Evolutionary conservation across 257 asterid species (phyloP).

Genomic region (Jasminum sambac): DNA sequence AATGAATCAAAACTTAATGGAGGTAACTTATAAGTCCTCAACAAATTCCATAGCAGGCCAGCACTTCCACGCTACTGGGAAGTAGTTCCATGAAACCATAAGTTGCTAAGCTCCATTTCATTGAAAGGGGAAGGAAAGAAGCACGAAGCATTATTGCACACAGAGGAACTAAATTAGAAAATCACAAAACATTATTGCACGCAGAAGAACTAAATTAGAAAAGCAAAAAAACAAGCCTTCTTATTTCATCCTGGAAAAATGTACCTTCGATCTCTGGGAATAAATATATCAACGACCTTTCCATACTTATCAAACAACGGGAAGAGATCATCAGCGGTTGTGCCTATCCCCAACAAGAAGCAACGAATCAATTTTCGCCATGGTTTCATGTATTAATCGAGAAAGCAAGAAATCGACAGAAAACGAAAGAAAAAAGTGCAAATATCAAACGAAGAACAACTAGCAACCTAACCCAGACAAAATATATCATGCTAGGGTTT

Average conservation of each 20-base stretch:
- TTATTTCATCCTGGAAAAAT: neutral
- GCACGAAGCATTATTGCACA: neutral
- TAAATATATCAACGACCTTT: constrained; percentile 49
- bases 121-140: neutral
- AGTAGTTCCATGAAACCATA: neutral
- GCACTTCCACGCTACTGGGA: neutral
- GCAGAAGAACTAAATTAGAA: neutral
- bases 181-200: neutral
- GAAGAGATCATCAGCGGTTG: constrained; percentile 45
- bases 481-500: neutral
- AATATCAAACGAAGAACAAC: neutral
- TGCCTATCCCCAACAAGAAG: constrained; percentile 19
- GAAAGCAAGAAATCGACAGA: neutral
- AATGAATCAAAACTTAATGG: neutral
- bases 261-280: constrained; percentile 54
- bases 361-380: neutral
- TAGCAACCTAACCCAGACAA: neutral
- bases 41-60: neutral
- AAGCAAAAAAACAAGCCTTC: neutral
- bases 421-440: neutral
- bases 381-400: neutral
- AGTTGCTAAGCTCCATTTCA: neutral
- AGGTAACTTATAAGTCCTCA: neutral
- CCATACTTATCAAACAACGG: constrained; percentile 50
- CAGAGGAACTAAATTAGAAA: neutral